phyloP scores from a whole-genome alignment of 1,139 yeast genomes.

The Taphrina flavorubra region DNA sequence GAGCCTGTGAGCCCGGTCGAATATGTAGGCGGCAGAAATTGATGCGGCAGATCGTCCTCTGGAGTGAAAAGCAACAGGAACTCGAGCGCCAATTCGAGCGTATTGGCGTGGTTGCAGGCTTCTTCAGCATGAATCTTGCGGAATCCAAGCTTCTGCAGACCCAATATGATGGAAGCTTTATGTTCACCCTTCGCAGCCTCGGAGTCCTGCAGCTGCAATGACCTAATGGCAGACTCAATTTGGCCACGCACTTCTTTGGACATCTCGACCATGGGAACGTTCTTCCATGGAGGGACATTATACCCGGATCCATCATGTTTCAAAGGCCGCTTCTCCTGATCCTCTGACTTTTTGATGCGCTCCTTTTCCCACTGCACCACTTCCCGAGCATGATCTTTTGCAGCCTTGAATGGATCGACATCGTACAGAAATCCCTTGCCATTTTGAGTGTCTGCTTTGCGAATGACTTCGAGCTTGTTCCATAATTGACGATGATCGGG shows the following conservation, averaged over 20 bases:
- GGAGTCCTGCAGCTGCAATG: conserved; percentile 19
- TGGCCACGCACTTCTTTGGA: conserved; percentile 50
- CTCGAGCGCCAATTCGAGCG: conserved; percentile 62
- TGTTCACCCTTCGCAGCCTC: not conserved
- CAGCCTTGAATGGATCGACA: conserved; percentile 68
- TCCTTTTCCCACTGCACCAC: conserved; percentile 46
- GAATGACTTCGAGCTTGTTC: conserved; percentile 68
- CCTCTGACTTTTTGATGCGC: conserved; percentile 43
- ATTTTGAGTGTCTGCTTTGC: conserved; percentile 57
- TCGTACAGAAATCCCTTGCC: conserved; percentile 60
- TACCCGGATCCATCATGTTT: conserved; percentile 40
- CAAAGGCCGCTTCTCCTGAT: conserved; percentile 29
- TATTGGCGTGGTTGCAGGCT: conserved; percentile 65
- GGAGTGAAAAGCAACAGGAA: conserved; percentile 49
- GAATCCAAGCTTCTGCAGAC: conserved; percentile 65
- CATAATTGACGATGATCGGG: conserved; percentile 79
- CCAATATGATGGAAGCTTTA: conserved; percentile 17
- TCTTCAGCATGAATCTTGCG: conserved; percentile 72
- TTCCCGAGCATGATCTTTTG: conserved; percentile 56
- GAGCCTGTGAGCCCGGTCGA: conserved; percentile 51
- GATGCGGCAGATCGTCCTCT: conserved; percentile 83
- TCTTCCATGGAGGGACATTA: conserved; percentile 42
- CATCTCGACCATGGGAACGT: conserved; percentile 48
- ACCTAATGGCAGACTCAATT: conserved; percentile 49
- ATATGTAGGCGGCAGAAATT: conserved; percentile 55